Base-by-base conservation (phyloP, 2,329 filamentous ascomycete species). In the Stylonectria norvegica region DNA sequence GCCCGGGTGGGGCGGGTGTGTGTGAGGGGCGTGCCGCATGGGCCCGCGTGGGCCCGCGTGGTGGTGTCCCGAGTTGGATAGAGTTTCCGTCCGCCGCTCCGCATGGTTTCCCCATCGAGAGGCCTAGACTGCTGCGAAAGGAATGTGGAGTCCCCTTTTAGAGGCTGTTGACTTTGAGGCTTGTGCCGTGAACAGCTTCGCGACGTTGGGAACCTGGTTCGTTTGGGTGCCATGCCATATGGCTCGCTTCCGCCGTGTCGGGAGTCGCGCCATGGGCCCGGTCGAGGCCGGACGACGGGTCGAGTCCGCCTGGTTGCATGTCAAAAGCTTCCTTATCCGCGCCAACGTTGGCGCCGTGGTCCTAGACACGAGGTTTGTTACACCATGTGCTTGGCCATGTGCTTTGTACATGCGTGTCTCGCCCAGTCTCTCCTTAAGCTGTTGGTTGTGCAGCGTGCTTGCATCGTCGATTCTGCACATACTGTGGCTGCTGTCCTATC, bases 101-200 rank as follows among this genome's bases (percentile, higher is more conserved):
- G 12, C 28, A 12, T 30, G 23, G 28, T 22, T 34, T 33, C 39
- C 43, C 25, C 8, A 42, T 45, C 20, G 36, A 33, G 36, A 39
- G 19, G 25, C 34, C 31, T 32, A 38, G 22, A 11, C 37, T 19
- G n/a, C 36, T 37, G n/a, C 17, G 37, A 30, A 38, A 20, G 34
- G 20, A 39, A 36, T 33, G 36, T 33, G 19, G 28, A 22, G 34
- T 20, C 17, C 30, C 20, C 33, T 33, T 27, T 36, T 33, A 36
- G 41, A 15, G 35, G 20, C 43, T 34, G 20, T 34, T 35, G 22
- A 29, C 32, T 43, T 39, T 39, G 28, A n/a, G 27, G 11, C 25
- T 14, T 34, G 34, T 5, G 30, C 17, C 38, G 29, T 29, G 31
- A 41, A 44, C 34, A 34, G 7, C 10, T n/a, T n/a, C 7, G 15